Evolutionary conservation across 441 rosid species (phyloP), one percentile per base, ranked within the genome.

Genomic region (Jatropha multifida): DNA sequence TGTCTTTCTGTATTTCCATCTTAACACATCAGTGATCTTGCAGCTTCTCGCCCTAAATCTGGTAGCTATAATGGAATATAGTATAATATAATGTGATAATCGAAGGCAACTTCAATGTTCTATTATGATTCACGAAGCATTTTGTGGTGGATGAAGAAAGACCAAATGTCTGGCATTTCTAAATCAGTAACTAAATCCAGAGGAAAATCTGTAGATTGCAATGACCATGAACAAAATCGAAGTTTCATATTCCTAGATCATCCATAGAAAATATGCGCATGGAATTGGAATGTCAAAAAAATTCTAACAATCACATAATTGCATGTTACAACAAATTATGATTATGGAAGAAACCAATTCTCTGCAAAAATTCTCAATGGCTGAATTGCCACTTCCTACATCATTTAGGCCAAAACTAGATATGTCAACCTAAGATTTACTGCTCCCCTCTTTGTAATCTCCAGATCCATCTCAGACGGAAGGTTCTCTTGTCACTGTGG

Each of bases 401-500:
- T 58, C 38, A 40, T 32, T 41, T 4, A 42, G 18, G 17, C 13
- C 17, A 74, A 32, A 52, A 27, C n/a, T n/a, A 65, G 23, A 40
- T 18, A 23, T 0, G 26, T 0, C 14, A 15, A 1, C 12, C 27
- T 46, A 71, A 0, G 32, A 38, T n/a, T 18, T 4, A 27, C 42
- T 13, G n/a, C 49, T 42, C 52, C 52, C n/a, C 26, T 60, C n/a
- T 54, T 20, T 52, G 46, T 66, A 76, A 23, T 0, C 58, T 17
- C 62, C 3, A 20, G 40, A 73, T 61, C 59, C 38, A 17, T 32
- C 68, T 89, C 84, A 91, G 46, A 86, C 70, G 65, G 71, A 86
- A 44, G 97, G 97, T 83, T 94, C 98, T 81, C 97, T 85, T 40
- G 78, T 74, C 27, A 92, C 83, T 3, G 86, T 90, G 27, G 98